Base-by-base conservation (phyloP, 78 protist genomes). In the Dictyostelium discoideum region DNA sequence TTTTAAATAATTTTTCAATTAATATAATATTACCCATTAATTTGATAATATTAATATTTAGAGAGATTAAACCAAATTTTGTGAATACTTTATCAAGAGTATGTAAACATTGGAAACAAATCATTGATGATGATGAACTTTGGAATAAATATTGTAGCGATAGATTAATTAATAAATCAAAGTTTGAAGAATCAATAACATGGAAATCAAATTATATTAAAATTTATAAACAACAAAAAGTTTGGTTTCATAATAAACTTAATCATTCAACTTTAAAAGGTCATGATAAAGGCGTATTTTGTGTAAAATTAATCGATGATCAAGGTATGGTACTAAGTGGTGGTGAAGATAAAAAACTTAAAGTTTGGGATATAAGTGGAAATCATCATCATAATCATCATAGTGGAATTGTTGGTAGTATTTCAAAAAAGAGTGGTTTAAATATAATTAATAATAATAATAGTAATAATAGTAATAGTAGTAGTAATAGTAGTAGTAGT, bases 291-390 rank as follows among this genome's bases (percentile, higher is more conserved):
- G 26, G 82, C 24, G 81, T 88, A 0, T 80, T 39, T 67, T 81
- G 93, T 80, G 74, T 88, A 7, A 78, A 65, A 40, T 13, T 80
- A 8, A 14, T 42, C 7, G 39, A 40, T n/a, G 78, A 76, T 40
- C 26, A 57, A 9, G 22, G 39, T 39, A 29, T 80, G 2, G 6
- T 80, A 1, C 4, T 65, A 6, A 26, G 57, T 40, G 93, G 93
- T 32, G 93, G 93, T 18, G 93, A 88, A 0, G 93, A 88, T 67
- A 88, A 88, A 29, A 88, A 88, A 46, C 7, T 88, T 14, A 88
- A 69, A n/a, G 69, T 88, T 40, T 88, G 93, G 93, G 93, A 88
- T 80, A 73, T 29, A 24, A 24, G 40, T 26, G 37, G 42, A 73
- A 73, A 67, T 67, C 32, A 67, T 67, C 32, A 67, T 67, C 7